phyloP scores from a whole-genome alignment of 257 asterid species.

The Penstemon barbatus region DNA sequence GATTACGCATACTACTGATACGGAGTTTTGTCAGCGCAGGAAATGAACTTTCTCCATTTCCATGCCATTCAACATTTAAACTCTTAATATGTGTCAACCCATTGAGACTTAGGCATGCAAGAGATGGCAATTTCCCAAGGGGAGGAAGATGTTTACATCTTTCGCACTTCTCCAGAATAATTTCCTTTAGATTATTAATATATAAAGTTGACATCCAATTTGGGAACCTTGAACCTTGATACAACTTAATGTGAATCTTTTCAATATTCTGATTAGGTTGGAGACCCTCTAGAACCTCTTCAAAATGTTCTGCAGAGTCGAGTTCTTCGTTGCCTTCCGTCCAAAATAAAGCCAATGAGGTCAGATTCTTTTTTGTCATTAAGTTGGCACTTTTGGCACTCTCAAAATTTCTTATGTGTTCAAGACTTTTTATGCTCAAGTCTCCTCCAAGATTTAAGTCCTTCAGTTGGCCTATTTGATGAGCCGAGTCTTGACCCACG shows the following conservation, averaged over 20 bases:
- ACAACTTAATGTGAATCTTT: not conserved
- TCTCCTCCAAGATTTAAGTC: constrained; percentile 17
- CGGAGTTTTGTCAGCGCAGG: too few relatives aligned
- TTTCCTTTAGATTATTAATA: not conserved
- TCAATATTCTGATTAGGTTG: too few relatives aligned
- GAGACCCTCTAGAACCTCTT: too few relatives aligned
- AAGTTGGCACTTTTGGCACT: constrained; percentile 26
- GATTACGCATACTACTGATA: too few relatives aligned
- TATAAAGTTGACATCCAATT: constrained; percentile 22
- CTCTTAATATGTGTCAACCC: not conserved
- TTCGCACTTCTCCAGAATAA: too few relatives aligned
- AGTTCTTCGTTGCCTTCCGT: too few relatives aligned
- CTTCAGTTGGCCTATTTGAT: constrained; percentile 28
- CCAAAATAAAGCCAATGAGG: not conserved
- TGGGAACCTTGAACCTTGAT: constrained; percentile 26
- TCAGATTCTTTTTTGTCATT: constrained; percentile 11
- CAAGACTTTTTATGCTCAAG: constrained; percentile 27
- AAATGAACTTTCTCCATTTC: too few relatives aligned
- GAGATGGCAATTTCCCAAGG: constrained; percentile 24
- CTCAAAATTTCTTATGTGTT: constrained; percentile 14
- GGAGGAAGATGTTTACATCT: not conserved
- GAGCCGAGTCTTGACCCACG: too few relatives aligned
- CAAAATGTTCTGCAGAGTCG: too few relatives aligned
- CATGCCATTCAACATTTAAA: not conserved
- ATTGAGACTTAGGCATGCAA: not conserved